Evolutionary conservation across 2,329 filamentous ascomycete species (phyloP), one percentile per base, ranked within the genome.

Genomic region (Pseudogymnoascus destructans): DNA sequence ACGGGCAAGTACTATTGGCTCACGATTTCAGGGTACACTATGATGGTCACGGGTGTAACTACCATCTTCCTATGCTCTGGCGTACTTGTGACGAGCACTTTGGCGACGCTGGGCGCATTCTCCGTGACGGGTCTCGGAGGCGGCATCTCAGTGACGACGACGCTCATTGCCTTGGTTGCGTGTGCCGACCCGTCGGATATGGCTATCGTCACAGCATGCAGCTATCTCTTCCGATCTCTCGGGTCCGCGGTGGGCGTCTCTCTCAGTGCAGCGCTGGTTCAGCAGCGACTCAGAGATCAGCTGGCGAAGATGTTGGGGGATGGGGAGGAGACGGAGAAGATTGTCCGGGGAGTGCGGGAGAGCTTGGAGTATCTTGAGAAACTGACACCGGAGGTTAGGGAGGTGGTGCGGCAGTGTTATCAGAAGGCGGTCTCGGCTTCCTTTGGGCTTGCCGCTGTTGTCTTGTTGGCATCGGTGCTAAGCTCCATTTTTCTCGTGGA

Each of bases 151-250:
- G 79, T 89, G 35, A 90, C 86, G 0, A 85, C 84, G 0, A 84
- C 84, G 0, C 77, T 91, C 32, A 82, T 90, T 52, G 85, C 78
- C 1, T 74, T 90, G 35, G 81, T 91, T 62, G 82, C 86, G 30
- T 89, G 89, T 66, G 79, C 84, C 0, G 73, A 79, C 1, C 74
- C 76, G 2, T 76, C 81, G 42, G 87, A 91, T 63, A 82, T 86
- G 61, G 86, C 88, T 1, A 79, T 91, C 1, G 85, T 84, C 3
- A 86, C 87, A 13, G 87, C 88, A 6, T 89, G 86, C 69, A 87
- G 83, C 17, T 92, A 92, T 70, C 79, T 92, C 21, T 92, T 92
- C 75, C 82, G 87, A 36, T 85, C 84, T 1, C 75, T 91, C 0
- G 88, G 87, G 9, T 75, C 90, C 58, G 85, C 84, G n/a, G 73